Evolutionary conservation across 495 filamentous ascomycete genomes (phyloP).

Genomic region (Margaritispora aquatica): DNA sequence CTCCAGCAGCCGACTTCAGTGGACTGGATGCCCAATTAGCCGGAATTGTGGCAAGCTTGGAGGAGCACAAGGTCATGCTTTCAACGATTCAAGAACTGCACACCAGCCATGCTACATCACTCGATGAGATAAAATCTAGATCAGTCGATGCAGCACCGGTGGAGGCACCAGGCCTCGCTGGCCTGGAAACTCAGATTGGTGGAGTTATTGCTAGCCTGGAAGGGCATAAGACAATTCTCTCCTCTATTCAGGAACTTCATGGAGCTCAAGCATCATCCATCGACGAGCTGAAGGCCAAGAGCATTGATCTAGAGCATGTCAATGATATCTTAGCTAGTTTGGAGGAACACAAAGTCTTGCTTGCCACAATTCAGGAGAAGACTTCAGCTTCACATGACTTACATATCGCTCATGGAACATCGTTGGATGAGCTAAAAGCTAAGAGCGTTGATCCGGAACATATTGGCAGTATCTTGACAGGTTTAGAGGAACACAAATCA

Average conservation of each 20-base stretch:
- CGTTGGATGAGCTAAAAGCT: not conserved
- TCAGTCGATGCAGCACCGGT: too few relatives aligned
- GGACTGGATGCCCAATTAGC: not conserved
- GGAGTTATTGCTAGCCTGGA: too few relatives aligned
- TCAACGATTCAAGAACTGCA: not conserved
- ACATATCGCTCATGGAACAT: not conserved
- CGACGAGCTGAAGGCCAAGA: too few relatives aligned
- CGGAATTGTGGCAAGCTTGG: not conserved
- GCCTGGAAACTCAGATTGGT: too few relatives aligned
- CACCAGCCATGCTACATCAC: not conserved
- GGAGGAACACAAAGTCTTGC: not conserved
- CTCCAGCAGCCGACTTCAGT: not conserved
- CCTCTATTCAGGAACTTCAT: too few relatives aligned
- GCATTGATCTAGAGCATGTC: too few relatives aligned
- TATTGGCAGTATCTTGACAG: conserved; percentile 4
- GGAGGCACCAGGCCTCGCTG: too few relatives aligned
- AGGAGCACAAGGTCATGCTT: not conserved
- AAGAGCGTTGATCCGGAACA: not conserved
- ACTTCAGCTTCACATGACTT: too few relatives aligned
- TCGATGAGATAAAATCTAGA: not conserved
- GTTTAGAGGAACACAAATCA: conserved; percentile 2
- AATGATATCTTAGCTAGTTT: not conserved
- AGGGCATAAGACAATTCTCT: too few relatives aligned
- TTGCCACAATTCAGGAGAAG: not conserved
- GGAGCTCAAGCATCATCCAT: too few relatives aligned